phyloP scores from a whole-genome alignment of 2,329 filamentous ascomycete species.

The Bipolaris bicolor region DNA sequence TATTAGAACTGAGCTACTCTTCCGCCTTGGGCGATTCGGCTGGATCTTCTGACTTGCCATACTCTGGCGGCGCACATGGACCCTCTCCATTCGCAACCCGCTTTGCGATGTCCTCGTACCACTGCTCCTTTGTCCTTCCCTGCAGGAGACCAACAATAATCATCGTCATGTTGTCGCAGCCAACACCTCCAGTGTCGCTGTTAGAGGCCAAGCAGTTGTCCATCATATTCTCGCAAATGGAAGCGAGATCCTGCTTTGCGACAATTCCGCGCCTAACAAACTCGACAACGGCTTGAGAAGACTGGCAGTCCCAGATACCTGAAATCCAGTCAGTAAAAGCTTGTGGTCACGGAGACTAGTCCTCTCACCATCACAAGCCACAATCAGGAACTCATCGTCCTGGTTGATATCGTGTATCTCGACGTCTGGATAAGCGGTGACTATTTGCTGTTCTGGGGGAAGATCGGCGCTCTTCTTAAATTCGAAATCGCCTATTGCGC shows the following conservation, averaged over 20 bases:
- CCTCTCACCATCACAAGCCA: conserved; percentile 52
- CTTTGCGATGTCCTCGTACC: conserved; percentile 95
- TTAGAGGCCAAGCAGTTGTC: conserved; percentile 98
- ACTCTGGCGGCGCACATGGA: conserved; percentile 97
- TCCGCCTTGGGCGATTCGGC: conserved; percentile 43
- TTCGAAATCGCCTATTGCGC: conserved; percentile 98
- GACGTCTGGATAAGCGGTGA: conserved; percentile 95
- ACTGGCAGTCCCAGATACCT: conserved; percentile 99
- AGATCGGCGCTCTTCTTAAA: conserved; percentile 99
- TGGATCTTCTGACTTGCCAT: conserved; percentile 76
- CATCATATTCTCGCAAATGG: conserved; percentile 99
- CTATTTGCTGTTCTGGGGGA: conserved; percentile 97
- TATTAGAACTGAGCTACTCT: conserved; percentile 48
- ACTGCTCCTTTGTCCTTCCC: conserved; percentile 93
- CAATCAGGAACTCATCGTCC: conserved; percentile 82
- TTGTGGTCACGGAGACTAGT: not conserved
- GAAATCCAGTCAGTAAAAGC: conserved; percentile 21
- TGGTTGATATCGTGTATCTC: conserved; percentile 87
- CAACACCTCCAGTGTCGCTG: conserved; percentile 96
- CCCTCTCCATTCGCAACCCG: conserved; percentile 96
- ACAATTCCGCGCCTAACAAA: conserved; percentile 96
- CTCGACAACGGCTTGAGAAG: conserved; percentile 94
- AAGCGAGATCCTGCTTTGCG: conserved; percentile 90
- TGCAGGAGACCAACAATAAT: conserved; percentile 84
- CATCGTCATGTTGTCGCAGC: conserved; percentile 99